Evolutionary conservation across 495 filamentous ascomycete genomes (phyloP).

Genomic region (Lepraria neglecta): DNA sequence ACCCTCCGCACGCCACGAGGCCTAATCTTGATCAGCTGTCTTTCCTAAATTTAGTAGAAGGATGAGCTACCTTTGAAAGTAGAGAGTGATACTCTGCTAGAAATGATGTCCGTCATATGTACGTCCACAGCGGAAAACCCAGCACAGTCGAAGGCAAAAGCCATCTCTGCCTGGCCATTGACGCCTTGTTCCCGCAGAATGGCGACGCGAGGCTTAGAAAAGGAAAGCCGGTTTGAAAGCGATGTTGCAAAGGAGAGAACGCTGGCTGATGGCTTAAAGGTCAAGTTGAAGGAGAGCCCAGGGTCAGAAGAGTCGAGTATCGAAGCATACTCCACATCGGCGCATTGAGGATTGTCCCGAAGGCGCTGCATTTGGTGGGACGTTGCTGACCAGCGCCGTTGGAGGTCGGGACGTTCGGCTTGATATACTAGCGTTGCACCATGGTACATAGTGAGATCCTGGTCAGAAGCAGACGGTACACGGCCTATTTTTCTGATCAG

Average conservation of each 20-base stretch:
- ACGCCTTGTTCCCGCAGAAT: constrained; percentile 94
- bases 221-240: constrained; percentile 53
- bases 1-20: constrained; percentile 90
- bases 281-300: constrained; percentile 78
- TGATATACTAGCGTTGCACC: constrained; percentile 60
- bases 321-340: constrained; percentile 73
- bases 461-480: constrained; percentile 62
- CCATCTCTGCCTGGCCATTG: constrained; percentile 95
- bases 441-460: constrained; percentile 69
- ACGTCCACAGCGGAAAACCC: constrained; percentile 90
- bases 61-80: constrained; percentile 44
- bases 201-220: constrained; percentile 78
- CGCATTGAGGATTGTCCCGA: constrained; percentile 81
- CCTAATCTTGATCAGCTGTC: constrained; percentile 40
- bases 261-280: constrained; percentile 72
- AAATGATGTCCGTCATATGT: constrained; percentile 93
- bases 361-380: constrained; percentile 88
- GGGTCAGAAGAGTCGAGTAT: constrained; percentile 73
- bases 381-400: constrained; percentile 82
- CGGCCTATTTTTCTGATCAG: constrained; percentile 77
- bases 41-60: background rate
- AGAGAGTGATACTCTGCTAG: constrained; percentile 64
- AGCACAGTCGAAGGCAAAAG: constrained; percentile 86
- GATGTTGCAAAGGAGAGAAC: constrained; percentile 62
- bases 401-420: constrained; percentile 63